Evolutionary conservation across 2,329 filamentous ascomycete genomes (phyloP).

Genomic region (Zalaria sp.): DNA sequence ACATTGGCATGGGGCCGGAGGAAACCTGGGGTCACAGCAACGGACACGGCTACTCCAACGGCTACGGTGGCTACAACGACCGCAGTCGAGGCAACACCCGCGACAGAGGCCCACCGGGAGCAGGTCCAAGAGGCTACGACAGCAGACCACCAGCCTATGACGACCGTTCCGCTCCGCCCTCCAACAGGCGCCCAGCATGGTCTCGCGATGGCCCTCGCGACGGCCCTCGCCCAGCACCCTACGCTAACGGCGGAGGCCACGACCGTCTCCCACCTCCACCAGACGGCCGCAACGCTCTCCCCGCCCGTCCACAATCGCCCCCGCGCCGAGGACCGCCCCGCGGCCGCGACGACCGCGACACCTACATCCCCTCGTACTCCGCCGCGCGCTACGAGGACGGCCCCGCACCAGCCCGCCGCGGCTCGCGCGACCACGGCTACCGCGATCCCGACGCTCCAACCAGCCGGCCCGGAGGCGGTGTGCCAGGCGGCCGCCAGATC

Average conservation of each 20-base stretch:
- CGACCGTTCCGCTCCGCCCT: background rate
- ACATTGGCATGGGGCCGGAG: constrained; percentile 60
- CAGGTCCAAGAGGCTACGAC: constrained; percentile 6
- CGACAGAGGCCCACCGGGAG: constrained; percentile 21
- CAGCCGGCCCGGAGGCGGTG: too few species aligned
- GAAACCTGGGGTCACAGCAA: constrained; percentile 24
- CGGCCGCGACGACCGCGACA: constrained; percentile 16
- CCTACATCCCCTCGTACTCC: constrained; percentile 30
- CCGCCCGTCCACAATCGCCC: too few species aligned
- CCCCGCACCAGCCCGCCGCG: constrained; percentile 3
- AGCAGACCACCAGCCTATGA: background rate
- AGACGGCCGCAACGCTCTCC: constrained; percentile 7
- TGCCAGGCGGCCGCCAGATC: too few species aligned
- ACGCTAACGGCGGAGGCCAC: too few species aligned
- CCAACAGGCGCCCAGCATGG: background rate
- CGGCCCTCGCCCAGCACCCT: background rate
- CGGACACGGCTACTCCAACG: constrained; percentile 10
- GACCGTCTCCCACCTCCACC: constrained; percentile 8
- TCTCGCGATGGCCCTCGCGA: constrained; percentile 1
- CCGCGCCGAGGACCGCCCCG: too few species aligned
- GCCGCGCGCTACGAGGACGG: constrained; percentile 7
- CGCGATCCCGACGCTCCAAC: constrained; percentile 4
- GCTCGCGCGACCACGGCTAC: constrained; percentile 7
- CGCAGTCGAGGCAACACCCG: constrained; percentile 10
- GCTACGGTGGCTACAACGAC: constrained; percentile 13